These are phyloP conservation scores for Coffea eugenioides DNA, from an alignment of 257 asterid genomes.

Conservation along the genomic window DNA sequence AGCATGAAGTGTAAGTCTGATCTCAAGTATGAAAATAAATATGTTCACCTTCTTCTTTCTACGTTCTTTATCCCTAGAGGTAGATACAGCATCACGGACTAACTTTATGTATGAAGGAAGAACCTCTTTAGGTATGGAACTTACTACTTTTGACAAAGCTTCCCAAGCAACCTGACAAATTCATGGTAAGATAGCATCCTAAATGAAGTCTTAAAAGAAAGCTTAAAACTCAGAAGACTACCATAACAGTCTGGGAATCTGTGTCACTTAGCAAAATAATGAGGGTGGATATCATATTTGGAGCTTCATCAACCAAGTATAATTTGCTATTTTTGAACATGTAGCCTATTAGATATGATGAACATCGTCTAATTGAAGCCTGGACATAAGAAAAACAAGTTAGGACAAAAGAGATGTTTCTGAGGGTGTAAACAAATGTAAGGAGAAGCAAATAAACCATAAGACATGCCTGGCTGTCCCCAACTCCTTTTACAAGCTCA, in stretches of 20 bases:
- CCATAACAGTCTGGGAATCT: constrained; percentile 78
- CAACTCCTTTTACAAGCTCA: constrained; percentile 87
- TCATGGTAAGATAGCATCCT: constrained; percentile 16
- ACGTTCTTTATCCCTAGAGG: constrained; percentile 93
- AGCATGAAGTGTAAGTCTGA: not conserved
- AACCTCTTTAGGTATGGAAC: constrained; percentile 86
- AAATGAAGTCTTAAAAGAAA: constrained; percentile 14
- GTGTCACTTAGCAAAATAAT: constrained; percentile 81
- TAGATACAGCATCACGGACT: constrained; percentile 98
- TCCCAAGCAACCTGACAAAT: constrained; percentile 85
- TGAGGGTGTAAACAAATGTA: not conserved
- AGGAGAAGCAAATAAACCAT: constrained; percentile 16
- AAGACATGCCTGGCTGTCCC: constrained; percentile 72
- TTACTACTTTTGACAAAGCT: constrained; percentile 81
- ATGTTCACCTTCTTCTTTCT: constrained; percentile 70
- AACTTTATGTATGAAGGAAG: constrained; percentile 88
- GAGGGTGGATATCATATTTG: constrained; percentile 84
- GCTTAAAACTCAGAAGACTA: constrained; percentile 30
- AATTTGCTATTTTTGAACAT: constrained; percentile 88
- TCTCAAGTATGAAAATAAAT: not conserved
- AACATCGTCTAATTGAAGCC: constrained; percentile 75
- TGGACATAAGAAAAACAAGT: constrained; percentile 36
- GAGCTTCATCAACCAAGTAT: constrained; percentile 92
- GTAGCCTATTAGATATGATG: constrained; percentile 86
- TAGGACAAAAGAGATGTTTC: constrained; percentile 8